These are phyloP conservation scores for Sphaerobolus stellatus DNA, from an alignment of 1,284 basidiomycete genomes.

Conservation along the genomic window DNA sequence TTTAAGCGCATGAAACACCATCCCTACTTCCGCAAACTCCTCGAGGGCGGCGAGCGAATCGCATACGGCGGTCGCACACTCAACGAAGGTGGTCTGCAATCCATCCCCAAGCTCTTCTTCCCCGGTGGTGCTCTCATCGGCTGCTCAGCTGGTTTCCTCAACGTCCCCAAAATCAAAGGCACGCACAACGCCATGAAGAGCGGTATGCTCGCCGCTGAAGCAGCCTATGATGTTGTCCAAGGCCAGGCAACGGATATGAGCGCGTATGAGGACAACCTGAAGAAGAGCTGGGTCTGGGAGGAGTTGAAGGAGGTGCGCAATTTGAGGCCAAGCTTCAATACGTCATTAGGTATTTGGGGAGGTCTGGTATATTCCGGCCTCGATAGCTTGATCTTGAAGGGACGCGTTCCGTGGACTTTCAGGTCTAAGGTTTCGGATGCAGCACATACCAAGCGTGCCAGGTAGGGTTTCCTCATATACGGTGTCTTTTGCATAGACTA, in stretches of 20 bases:
- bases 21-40: conserved; percentile 81
- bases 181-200: conserved; percentile 99
- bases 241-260: conserved; percentile 65
- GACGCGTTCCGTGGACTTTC: conserved; percentile 92
- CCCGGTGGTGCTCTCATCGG: conserved; percentile 95
- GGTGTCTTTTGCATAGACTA: background rate
- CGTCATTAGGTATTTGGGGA: conserved; percentile 81
- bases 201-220: conserved; percentile 95
- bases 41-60: conserved; percentile 77
- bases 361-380: conserved; percentile 90
- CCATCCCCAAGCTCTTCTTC: conserved; percentile 89
- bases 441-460: conserved; percentile 67
- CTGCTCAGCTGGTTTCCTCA: conserved; percentile 95
- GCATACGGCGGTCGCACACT: conserved; percentile 91
- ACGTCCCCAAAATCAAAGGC: conserved; percentile 99
- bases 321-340: conserved; percentile 89
- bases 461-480: conserved; percentile 23
- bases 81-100: conserved; percentile 95
- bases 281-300: conserved; percentile 82
- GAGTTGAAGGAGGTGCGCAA: conserved; percentile 94
- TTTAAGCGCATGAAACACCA: conserved; percentile 96
- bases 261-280: conserved; percentile 72
- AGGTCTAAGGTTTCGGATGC: conserved; percentile 66
- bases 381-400: conserved; percentile 85
- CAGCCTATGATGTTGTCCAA: conserved; percentile 68